Base-by-base conservation (phyloP, 1,284 basidiomycete genomes). In the Peniophora sp. region DNA sequence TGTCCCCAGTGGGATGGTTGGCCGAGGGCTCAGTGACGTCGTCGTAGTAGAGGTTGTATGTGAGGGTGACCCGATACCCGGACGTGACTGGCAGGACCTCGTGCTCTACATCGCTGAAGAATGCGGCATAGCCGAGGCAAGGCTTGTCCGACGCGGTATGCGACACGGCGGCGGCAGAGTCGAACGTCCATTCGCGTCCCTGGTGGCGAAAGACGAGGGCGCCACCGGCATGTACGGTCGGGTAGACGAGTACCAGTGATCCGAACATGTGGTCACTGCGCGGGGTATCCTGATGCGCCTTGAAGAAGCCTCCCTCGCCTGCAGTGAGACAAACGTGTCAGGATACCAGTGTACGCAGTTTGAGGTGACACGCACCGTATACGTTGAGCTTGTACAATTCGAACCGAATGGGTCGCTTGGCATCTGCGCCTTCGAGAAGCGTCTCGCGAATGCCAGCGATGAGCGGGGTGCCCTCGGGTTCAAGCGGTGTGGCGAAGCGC, bases 91-190 rank as follows among this genome's bases (percentile, higher is more conserved):
- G 61, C 2, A 60, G 46, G 32, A 76, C 68, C 54, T 75, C 71
- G 55, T 76, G 71, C 47, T 70, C 67, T 50, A 73, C 65, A 54
- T 76, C 72, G 49, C 70, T 66, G 56, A 65, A 75, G 55, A 74
- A 71, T 0, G 66, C 65, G 24, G 65, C 60, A 44, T 63, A 73
- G 0, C 60, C 64, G 19, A 72, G 48, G 2, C 45, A 50, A 6
- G 53, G 10, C n/a, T n/a, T n/a, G n/a, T n/a, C n/a, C 3, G 36
- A 55, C 0, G 55, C 36, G 0, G 22, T 39, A 2, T 47, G 24
- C 0, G 57, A 46, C 3, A 66, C 53, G 19, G 63, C 54, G 3
- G 52, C 10, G 1, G 59, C 58, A 2, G 67, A 64, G 53, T 73
- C 65, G 54, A 74, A 67, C 1, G 36, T 52, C 60, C 61, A 68